These are phyloP conservation scores for Hypholoma fasciculare DNA, from an alignment of 768 basidiomycete genomes.

Conservation along the genomic window DNA sequence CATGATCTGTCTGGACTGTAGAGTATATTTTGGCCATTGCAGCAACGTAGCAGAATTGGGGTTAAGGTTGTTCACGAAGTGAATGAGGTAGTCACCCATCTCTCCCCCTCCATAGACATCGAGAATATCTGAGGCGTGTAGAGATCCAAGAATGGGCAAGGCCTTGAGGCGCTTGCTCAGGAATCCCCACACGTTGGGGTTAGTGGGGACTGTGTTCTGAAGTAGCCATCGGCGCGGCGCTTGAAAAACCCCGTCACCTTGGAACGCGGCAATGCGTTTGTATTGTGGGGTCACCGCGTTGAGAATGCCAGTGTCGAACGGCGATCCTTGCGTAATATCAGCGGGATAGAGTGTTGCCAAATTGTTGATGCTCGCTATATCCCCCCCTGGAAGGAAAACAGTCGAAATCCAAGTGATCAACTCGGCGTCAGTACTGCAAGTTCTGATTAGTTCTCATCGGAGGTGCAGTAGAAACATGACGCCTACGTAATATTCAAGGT, in stretches of 20 bases:
- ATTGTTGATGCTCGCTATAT: conserved; percentile 22
- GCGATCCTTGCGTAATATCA: conserved; percentile 43
- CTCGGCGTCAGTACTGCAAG: conserved; percentile 13
- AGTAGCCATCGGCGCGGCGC: conserved; percentile 44
- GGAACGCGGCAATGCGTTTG: conserved; percentile 45
- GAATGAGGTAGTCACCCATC: conserved; percentile 45
- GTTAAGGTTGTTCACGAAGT: conserved; percentile 34
- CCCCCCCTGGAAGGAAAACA: conserved; percentile 27
- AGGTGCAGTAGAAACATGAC: conserved; percentile 22
- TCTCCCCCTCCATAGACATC: conserved; percentile 40
- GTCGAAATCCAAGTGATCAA: conserved; percentile 15
- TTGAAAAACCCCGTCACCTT: conserved; percentile 46
- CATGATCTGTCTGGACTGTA: conserved; percentile 25
- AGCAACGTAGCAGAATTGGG: conserved; percentile 14
- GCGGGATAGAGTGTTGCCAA: conserved; percentile 33
- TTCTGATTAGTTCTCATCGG: conserved; percentile 2
- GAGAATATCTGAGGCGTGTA: conserved; percentile 41
- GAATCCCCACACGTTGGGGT: conserved; percentile 40
- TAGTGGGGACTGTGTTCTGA: conserved; percentile 30
- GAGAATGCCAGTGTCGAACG: conserved; percentile 41
- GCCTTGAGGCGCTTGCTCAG: conserved; percentile 43
- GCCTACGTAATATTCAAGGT: conserved; percentile 46
- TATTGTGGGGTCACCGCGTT: conserved; percentile 41
- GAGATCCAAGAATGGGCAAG: conserved; percentile 42
- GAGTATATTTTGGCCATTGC: conserved; percentile 24